Base-by-base conservation (phyloP, 2,329 filamentous ascomycete species). In the Colletotrichum zoysiae region DNA sequence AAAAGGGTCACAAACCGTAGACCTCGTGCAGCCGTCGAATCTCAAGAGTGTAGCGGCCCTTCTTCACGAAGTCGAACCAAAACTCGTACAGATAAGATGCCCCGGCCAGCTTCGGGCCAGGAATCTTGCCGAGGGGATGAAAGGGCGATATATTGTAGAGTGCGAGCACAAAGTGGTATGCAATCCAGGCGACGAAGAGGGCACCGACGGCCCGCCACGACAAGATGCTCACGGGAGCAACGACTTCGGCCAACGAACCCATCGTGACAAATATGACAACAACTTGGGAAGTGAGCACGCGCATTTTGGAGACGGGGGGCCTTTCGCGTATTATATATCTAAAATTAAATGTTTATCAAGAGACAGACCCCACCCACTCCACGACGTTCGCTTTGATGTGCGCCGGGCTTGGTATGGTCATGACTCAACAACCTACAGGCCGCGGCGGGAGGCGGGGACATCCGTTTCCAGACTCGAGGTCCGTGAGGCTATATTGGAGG, bases 101-200 rank as follows among this genome's bases (percentile, higher is more conserved):
- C 0, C 76, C 75, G 1, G 74, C 72, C 8, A 75, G 5, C 38
- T 74, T 77, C 8, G 74, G 76, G 11, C 77, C 76, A 0, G 77
- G 77, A 30, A 78, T 73, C 5, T 53, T 63, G 14, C 71, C 53
- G 2, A 78, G 58, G 9, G 71, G 74, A 33, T 74, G 74, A 2
- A 74, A 18, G 2, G 81, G 79, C 1, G 82, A 83, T 44, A 83
- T 69, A 61, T 83, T 82, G 74, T 82, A 68, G 18, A 63, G 46
- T 9, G 51, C 20, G 8, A 40, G 30, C 2, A 14, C 6, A 2
- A 56, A 16, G 2, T 46, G 7, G 18, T 56, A 56, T 5, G n/a
- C 16, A 1, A 62, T 16, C 57, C 57, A 67, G 2, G n/a, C n/a
- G 16, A 16, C 2, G 1, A 48, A 1, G 42, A 56, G 5, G 1